phyloP scores from a whole-genome alignment of 768 basidiomycete genomes.

The Tulasnella sp. region DNA sequence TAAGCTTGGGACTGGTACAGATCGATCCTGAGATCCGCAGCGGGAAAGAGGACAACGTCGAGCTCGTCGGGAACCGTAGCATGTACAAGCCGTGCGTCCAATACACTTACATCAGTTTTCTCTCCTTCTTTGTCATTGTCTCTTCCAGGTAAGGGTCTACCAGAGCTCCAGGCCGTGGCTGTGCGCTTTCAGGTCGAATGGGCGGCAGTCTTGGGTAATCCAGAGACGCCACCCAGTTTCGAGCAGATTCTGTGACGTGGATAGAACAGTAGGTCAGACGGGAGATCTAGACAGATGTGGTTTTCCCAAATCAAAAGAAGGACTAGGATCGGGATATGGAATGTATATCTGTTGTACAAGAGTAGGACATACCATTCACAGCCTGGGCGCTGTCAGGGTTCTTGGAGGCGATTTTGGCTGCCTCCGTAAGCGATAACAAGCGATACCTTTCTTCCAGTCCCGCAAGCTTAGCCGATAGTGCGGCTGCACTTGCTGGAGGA shows the following conservation, averaged over 20 bases:
- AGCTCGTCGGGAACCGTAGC: background rate
- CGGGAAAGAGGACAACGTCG: background rate
- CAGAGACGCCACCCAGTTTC: background rate
- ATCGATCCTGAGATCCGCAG: background rate
- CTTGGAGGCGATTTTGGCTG: background rate
- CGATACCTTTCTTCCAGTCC: background rate
- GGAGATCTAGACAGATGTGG: too few species aligned
- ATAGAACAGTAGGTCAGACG: background rate
- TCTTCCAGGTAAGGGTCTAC: background rate
- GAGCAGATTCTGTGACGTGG: background rate
- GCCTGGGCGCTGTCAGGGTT: background rate
- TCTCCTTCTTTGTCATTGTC: background rate
- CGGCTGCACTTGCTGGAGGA: background rate
- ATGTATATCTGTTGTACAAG: too few species aligned
- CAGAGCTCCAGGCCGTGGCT: background rate
- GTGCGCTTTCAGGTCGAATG: background rate
- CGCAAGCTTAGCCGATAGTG: background rate
- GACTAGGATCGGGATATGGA: too few species aligned
- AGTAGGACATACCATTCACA: background rate
- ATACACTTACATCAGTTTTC: background rate
- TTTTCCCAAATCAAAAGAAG: too few species aligned
- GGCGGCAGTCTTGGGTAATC: background rate
- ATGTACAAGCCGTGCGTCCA: background rate
- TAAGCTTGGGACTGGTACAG: background rate
- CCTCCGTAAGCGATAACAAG: background rate